Conservation (phyloP, 805 yeast species). For the Sugiyamaella boreocaroliniensis region DNA sequence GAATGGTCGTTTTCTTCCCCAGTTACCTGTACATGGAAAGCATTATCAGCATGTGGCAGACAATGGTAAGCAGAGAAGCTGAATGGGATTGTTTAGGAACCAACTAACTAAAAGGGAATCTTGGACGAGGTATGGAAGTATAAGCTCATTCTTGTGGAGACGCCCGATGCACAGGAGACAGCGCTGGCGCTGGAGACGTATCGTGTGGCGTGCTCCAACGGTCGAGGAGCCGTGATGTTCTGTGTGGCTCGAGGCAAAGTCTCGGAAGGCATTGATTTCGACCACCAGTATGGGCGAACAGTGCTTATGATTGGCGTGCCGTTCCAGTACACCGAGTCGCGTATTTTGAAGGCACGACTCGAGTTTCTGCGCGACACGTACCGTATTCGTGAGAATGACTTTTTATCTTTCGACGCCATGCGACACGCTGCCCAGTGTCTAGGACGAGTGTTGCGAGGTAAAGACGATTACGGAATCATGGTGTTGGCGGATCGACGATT, state of each 20-base stretch:
- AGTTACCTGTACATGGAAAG: slow-evolving; percentile 97
- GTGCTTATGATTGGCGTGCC: slow-evolving; percentile 99
- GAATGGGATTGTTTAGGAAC: background rate
- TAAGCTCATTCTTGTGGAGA: slow-evolving; percentile 88
- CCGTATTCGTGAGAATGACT: slow-evolving; percentile 89
- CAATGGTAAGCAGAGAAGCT: slow-evolving; percentile 42
- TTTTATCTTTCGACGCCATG: slow-evolving; percentile 97
- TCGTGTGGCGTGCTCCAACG: slow-evolving; percentile 93
- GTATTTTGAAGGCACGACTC: slow-evolving; percentile 88
- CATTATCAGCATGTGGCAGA: slow-evolving; percentile 97
- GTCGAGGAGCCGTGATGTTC: slow-evolving; percentile 91
- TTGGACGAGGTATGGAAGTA: slow-evolving; percentile 98
- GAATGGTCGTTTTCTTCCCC: slow-evolving; percentile 96
- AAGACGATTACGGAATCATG: slow-evolving; percentile 98
- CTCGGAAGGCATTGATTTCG: slow-evolving; percentile 98
- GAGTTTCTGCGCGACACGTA: slow-evolving; percentile 90
- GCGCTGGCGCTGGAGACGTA: slow-evolving; percentile 92
- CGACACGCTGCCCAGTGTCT: slow-evolving; percentile 98
- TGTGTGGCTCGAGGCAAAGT: slow-evolving; percentile 99
- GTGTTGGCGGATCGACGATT: slow-evolving; percentile 93
- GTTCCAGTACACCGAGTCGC: slow-evolving; percentile 95
- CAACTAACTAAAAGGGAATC: slow-evolving; percentile 46
- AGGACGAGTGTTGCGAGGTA: slow-evolving; percentile 95
- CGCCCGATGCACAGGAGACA: slow-evolving; percentile 99
- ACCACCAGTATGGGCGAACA: slow-evolving; percentile 95